Percentiles rank a stretch among this genome's conserved stretches.
phyloP scores from a whole-genome alignment of 345 rosid species.

The Euphorbia lathyris region DNA sequence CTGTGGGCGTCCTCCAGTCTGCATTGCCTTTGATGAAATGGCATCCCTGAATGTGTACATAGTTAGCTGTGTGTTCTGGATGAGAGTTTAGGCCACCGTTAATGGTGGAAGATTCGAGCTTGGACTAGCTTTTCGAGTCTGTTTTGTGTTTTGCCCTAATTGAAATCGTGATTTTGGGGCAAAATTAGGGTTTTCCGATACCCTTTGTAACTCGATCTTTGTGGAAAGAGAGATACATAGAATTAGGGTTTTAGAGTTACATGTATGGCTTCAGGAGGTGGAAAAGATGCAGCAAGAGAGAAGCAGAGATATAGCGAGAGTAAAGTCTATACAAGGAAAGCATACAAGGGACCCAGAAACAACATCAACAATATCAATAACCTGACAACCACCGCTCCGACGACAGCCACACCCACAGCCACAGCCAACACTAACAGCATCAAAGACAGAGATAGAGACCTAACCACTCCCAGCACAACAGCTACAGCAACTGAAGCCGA shows the following conservation, averaged over 20 bases:
- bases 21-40: too few species aligned
- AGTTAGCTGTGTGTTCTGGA: too few species aligned
- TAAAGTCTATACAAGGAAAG: conserved; percentile 82
- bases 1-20: too few species aligned
- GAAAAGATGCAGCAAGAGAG: conserved; percentile 53
- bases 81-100: conserved; percentile 2
- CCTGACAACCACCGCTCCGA: neutral
- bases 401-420: neutral
- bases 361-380: conserved; percentile 23
- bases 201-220: neutral
- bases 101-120: conserved; percentile 14
- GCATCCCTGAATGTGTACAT: too few species aligned
- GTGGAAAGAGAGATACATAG: neutral
- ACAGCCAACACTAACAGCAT: conserved; percentile 1
- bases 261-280: conserved; percentile 86
- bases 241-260: conserved; percentile 44
- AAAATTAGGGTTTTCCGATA: too few species aligned
- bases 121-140: neutral
- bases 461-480: neutral
- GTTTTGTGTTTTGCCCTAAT: conserved; percentile 8
- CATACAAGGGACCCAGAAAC: conserved; percentile 51
- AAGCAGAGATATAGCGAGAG: conserved; percentile 53
- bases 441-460: neutral
- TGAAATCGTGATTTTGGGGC: conserved; percentile 15
- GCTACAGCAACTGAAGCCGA: neutral